A percentile compares a stretch with the other conserved stretches of the same genome.
Conservation (phyloP, 2,329 filamentous ascomycete genomes). For the Verticillium zaregamsianum region DNA sequence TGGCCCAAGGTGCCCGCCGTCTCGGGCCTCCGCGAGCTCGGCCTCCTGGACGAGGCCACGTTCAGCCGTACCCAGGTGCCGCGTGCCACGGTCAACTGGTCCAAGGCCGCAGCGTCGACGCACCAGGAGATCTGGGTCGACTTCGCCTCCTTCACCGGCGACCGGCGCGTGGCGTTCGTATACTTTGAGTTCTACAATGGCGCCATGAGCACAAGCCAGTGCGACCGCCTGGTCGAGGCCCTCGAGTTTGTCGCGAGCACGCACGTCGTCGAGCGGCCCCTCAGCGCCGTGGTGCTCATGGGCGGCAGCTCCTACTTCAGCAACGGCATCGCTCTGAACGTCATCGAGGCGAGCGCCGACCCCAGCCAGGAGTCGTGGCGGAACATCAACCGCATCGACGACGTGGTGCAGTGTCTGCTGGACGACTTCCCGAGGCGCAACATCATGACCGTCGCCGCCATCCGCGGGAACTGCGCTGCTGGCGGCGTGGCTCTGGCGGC, state of each 20-base stretch:
- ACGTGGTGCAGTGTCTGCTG: constrained; percentile 32
- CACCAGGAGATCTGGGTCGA: constrained; percentile 36
- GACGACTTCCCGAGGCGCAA: constrained; percentile 28
- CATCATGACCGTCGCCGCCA: constrained; percentile 31
- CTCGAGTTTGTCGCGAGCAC: constrained; percentile 28
- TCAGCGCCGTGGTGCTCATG: constrained; percentile 34
- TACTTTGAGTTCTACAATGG: constrained; percentile 40
- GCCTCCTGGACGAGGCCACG: constrained; percentile 18
- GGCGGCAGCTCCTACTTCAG: constrained; percentile 35
- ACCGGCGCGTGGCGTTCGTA: constrained; percentile 28
- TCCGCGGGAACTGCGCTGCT: constrained; percentile 36
- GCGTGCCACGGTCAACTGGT: constrained; percentile 20
- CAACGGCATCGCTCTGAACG: constrained; percentile 38
- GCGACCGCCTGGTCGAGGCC: constrained; percentile 28
- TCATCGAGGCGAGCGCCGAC: constrained; percentile 31
- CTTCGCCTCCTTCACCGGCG: constrained; percentile 21
- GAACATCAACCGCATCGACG: constrained; percentile 40
- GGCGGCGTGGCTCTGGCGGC: constrained; percentile 37
- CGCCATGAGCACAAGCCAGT: constrained; percentile 35
- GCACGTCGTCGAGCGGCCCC: constrained; percentile 17
- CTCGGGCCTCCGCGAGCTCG: constrained; percentile 26
- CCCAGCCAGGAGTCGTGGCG: constrained; percentile 34
- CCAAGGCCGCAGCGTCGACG: constrained; percentile 20
- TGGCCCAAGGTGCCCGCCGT: constrained; percentile 37
- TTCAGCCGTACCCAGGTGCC: constrained; percentile 12